Evolutionary conservation across 2,329 filamentous ascomycete species (phyloP), one percentile per base, ranked within the genome.

Genomic region (Aspergillus clavatus): DNA sequence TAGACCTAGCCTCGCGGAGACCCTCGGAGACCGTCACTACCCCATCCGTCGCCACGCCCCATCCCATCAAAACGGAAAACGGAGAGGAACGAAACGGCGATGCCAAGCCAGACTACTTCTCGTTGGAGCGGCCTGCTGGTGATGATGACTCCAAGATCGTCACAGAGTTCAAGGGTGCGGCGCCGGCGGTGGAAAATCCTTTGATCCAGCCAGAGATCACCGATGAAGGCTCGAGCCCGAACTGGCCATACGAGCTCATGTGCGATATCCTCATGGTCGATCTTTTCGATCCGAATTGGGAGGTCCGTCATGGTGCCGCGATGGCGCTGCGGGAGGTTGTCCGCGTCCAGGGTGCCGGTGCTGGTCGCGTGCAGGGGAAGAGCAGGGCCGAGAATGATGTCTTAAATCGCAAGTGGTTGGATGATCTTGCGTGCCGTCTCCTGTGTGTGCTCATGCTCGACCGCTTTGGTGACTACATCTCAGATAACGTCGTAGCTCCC

Each of bases 371-470:
- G 45, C 81, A 78, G 49, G 84, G 82, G 48, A 91, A 85, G 64
- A 77, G 78, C 7, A 80, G 82, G 52, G 60, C 70, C 22, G 84
- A 94, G 58, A 98, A 98, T 61, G 81, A 95, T 59, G 63, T 69
- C 1, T 74, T 87, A 36, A 98, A 97, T 58, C 81, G 84, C 50
- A 79, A 76, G 62, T 98, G 89, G 89, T 79, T 98, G 16, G 87
- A 97, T 61, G 91, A 98, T 61, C 77, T 98, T 41, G 89, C 90
- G n/a, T 96, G 90, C 60, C 86, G 93, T 21, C 79, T 98, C 39
- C 91, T 90, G 67, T 95, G 88, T 63, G 90, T 98, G 42, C 84
- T 98, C 59, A 96, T 98, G 83, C 82, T 98, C 12, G 93, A 98
- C 70, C 84, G 90, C 42, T 98, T 98, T 62, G 94, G 90, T 45